Base-by-base conservation (phyloP, 176 grass and related monocot species). In the Oryza officinalis region DNA sequence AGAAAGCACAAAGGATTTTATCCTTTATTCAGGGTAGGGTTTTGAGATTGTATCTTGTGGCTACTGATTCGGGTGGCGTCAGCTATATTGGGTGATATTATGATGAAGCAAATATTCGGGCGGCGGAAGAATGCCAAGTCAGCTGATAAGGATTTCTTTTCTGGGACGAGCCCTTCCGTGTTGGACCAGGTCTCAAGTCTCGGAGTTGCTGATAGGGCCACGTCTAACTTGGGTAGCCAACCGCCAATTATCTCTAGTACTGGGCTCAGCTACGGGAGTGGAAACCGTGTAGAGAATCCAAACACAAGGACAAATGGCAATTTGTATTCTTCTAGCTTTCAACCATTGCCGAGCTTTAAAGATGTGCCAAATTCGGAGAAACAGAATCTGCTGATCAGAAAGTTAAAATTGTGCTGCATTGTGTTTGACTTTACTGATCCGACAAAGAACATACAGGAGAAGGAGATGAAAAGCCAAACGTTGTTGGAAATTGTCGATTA, bases 361-460 rank as follows among this genome's bases (percentile, higher is more conserved):
- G 90, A 92, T 18, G 84, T 92, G 15, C 71, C 90, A 10, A 75
- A 59, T 52, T 45, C 84, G 14, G 90, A 89, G 69, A 86, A 71
- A 28, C 84, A 78, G 22, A 80, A 23, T 20, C 65, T 92, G 22
- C 76, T 92, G 25, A 28, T 89, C 2, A 44, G 45, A 12, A 92
- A 92, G 80, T 41, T 92, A 14, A 27, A 69, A 41, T 28, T 89
- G 79, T 92, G 90, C 80, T 77, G 74, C 70, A 74, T 22, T 25
- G 17, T 84, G 7, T 89, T 92, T 83, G 84, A 92, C 75, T 89
- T 89, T 41, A 66, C 70, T 40, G 87, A 88, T 68, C 63, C 44
- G 11, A 33, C 37, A 33, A 80, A 43, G 52, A 60, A 75, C 83
- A 37, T 63, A 73, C 69, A 77, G 72, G 90, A 92, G 75, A 89